These are phyloP conservation scores for Mycena rosella DNA, from an alignment of 768 basidiomycete species.

Conservation along the genomic window DNA sequence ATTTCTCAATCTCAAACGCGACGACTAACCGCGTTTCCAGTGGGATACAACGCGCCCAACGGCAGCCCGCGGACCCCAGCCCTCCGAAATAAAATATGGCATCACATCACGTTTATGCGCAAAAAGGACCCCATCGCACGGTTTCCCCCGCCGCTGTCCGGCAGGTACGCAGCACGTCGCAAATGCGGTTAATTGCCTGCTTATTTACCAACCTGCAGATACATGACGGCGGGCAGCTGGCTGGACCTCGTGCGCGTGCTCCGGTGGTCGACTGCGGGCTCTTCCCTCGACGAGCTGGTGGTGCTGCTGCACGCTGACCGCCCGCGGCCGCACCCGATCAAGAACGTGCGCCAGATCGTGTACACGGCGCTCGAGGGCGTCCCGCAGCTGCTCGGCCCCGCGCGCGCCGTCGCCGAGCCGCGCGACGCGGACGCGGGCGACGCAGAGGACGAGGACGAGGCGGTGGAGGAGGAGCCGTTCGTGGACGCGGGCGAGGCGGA, in stretches of 20 bases:
- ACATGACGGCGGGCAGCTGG: conserved; percentile 29
- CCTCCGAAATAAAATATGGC: conserved; percentile 15
- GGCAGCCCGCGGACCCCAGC: not conserved
- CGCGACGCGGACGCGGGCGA: not conserved
- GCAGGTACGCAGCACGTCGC: conserved; percentile 10
- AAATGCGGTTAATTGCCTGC: not conserved
- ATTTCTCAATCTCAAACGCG: conserved; percentile 33
- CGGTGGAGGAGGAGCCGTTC: conserved; percentile 27
- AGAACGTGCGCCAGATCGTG: conserved; percentile 45
- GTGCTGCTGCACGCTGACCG: conserved; percentile 33
- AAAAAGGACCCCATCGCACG: conserved; percentile 16
- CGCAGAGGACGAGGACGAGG: conserved; percentile 29
- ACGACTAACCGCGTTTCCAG: conserved; percentile 34
- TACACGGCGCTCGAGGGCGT: conserved; percentile 48
- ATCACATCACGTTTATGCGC: conserved; percentile 3
- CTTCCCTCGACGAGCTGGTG: conserved; percentile 44
- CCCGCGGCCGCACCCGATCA: not conserved
- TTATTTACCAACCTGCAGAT: conserved; percentile 19
- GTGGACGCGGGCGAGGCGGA: conserved; percentile 18
- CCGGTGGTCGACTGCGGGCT: conserved; percentile 36
- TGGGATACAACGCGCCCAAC: conserved; percentile 48
- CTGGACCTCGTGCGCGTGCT: conserved; percentile 43
- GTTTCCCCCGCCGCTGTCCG: conserved; percentile 13
- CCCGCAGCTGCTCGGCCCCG: conserved; percentile 41
- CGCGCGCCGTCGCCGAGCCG: conserved; percentile 10